Evolutionary conservation across 495 filamentous ascomycete species (phyloP).

Genomic region (Elasticomyces elasticus): DNA sequence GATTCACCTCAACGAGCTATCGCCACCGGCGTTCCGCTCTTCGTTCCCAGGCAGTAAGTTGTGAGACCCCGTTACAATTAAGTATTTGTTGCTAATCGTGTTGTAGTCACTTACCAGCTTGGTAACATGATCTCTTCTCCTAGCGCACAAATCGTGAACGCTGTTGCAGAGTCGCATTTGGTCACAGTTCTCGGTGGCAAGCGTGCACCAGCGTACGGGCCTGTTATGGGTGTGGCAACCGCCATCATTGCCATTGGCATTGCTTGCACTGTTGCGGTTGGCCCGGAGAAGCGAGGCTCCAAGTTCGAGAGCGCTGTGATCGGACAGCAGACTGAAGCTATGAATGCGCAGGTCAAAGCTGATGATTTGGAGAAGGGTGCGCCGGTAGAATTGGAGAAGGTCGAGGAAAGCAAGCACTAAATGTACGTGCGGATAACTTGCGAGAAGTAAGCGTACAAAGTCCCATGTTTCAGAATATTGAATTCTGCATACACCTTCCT

Average conservation of each 20-base stretch:
- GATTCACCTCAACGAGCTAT: constrained; percentile 69
- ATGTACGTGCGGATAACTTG: background rate
- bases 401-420: background rate
- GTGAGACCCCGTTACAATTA: too few relatives aligned
- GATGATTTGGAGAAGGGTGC: background rate
- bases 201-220: constrained; percentile 54
- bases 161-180: constrained; percentile 47
- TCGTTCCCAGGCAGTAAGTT: constrained; percentile 53
- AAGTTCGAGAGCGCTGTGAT: constrained; percentile 45
- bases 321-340: background rate
- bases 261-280: constrained; percentile 47
- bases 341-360: background rate
- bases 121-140: constrained; percentile 70
- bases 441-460: background rate
- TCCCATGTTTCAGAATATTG: too few relatives aligned
- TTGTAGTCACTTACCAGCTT: constrained; percentile 62
- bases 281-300: constrained; percentile 57
- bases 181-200: constrained; percentile 40
- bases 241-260: constrained; percentile 60
- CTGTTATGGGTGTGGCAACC: constrained; percentile 58
- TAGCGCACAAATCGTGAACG: constrained; percentile 61
- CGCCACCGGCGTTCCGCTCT: constrained; percentile 64
- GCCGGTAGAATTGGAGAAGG: background rate
- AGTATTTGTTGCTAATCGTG: too few relatives aligned
- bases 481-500: background rate